These are phyloP conservation scores for Francoa sonchifolia DNA, from an alignment of 441 rosid species.

Conservation along the genomic window DNA sequence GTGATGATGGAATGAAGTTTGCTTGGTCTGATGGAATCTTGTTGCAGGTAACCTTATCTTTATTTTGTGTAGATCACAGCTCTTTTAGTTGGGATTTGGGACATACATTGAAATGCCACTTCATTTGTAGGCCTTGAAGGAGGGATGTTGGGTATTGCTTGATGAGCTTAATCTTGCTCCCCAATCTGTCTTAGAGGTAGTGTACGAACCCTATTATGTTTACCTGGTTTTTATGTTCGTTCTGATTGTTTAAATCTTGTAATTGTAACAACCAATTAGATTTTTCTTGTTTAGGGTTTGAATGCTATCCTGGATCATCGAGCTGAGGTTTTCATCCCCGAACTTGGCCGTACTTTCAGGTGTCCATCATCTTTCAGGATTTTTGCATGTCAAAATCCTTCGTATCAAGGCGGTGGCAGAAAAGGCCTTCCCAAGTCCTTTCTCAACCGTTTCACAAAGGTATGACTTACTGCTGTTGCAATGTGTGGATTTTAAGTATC, in stretches of 20 bases:
- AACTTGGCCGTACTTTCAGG: conserved; percentile 65
- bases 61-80: too few relatives aligned
- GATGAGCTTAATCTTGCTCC: conserved; percentile 99
- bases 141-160: conserved; percentile 95
- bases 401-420: conserved; percentile 97
- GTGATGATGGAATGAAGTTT: conserved; percentile 85
- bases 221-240: background rate
- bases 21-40: conserved; percentile 98
- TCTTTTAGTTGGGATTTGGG: too few relatives aligned
- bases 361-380: conserved; percentile 83
- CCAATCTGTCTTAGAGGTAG: conserved; percentile 92
- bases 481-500: too few relatives aligned
- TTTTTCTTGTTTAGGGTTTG: conserved; percentile 50
- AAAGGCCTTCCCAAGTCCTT: conserved; percentile 99
- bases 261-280: conserved; percentile 4
- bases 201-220: conserved; percentile 4
- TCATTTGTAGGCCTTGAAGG: conserved; percentile 68
- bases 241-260: too few relatives aligned
- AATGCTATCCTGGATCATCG: conserved; percentile 98
- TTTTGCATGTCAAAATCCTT: conserved; percentile 98
- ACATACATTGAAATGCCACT: conserved; percentile 4
- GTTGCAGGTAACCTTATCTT: conserved; percentile 48
- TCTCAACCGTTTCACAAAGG: conserved; percentile 93
- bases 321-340: conserved; percentile 93
- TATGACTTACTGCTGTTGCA: conserved; percentile 14